Percentiles rank a stretch among this genome's conserved stretches.
phyloP scores from a whole-genome alignment of 768 basidiomycete species.

The Collybiopsis luxurians region DNA sequence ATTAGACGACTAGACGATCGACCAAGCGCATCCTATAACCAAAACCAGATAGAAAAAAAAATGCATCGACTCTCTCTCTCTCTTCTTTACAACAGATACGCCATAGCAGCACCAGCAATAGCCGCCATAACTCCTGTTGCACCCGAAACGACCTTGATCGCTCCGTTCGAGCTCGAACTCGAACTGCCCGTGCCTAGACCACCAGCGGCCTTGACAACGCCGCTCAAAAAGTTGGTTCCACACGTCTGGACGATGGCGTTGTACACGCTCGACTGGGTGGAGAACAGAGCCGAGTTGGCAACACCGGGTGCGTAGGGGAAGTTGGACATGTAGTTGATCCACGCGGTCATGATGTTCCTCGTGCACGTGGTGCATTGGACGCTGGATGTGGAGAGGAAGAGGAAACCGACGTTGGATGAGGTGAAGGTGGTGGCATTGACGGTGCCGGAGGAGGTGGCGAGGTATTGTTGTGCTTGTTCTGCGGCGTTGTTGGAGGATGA shows the following conservation, averaged over 20 bases:
- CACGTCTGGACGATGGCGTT: conserved; percentile 58
- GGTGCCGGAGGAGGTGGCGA: conserved; percentile 18
- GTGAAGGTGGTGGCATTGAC: conserved; percentile 51
- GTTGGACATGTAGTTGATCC: conserved; percentile 71
- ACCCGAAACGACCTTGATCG: background rate
- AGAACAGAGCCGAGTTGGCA: conserved; percentile 57
- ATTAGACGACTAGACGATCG: no score
- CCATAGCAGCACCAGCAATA: background rate
- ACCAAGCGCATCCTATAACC: no score
- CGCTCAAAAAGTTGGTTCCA: conserved; percentile 66
- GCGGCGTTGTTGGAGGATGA: background rate
- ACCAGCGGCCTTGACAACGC: conserved; percentile 69
- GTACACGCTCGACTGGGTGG: conserved; percentile 68
- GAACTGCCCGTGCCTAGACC: conserved; percentile 38
- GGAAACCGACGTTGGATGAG: conserved; percentile 71
- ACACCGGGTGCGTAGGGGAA: conserved; percentile 79
- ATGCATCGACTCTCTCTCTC: no score
- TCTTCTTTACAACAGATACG: background rate
- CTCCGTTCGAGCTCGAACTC: background rate
- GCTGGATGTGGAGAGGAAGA: conserved; percentile 63
- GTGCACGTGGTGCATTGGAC: conserved; percentile 84
- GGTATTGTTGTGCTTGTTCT: conserved; percentile 14
- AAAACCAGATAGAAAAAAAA: no score
- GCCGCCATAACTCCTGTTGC: background rate
- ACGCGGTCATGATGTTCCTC: conserved; percentile 68